A percentile compares a stretch with the other conserved stretches of the same genome.
These are phyloP conservation scores for Saccharomyces hybrid DNA, from an alignment of 1,139 yeast genomes.

Conservation along the genomic window DNA sequence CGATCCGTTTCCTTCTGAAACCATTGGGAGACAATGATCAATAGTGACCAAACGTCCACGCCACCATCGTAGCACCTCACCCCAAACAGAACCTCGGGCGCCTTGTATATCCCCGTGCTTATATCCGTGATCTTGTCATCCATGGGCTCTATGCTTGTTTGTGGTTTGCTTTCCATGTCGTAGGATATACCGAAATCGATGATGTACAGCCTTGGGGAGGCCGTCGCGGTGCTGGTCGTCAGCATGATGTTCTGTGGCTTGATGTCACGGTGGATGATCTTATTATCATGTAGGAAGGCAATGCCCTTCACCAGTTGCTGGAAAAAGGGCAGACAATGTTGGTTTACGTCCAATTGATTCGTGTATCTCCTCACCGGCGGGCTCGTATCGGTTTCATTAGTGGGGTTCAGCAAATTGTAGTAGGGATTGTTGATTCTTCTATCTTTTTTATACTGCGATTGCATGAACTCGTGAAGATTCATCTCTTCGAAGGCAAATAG, in stretches of 20 bases:
- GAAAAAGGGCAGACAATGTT: conserved; percentile 32
- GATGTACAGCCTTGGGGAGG: conserved; percentile 35
- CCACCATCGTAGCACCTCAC: conserved; percentile 49
- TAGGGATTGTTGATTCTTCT: conserved; percentile 31
- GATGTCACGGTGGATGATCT: conserved; percentile 81
- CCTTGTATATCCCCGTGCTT: conserved; percentile 67
- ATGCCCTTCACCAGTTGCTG: conserved; percentile 44
- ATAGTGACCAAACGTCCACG: conserved; percentile 78
- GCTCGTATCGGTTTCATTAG: background rate
- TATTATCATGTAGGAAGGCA: conserved; percentile 42
- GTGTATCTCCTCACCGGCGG: conserved; percentile 1
- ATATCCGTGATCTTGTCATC: conserved; percentile 57
- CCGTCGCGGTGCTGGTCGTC: conserved; percentile 7
- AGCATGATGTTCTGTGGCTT: conserved; percentile 75
- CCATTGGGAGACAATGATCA: conserved; percentile 57
- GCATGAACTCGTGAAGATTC: conserved; percentile 22
- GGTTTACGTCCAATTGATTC: conserved; percentile 18
- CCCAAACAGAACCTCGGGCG: conserved; percentile 79
- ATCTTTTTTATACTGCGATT: conserved; percentile 12
- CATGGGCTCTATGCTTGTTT: conserved; percentile 35
- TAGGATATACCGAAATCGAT: conserved; percentile 82
- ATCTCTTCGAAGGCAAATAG: conserved; percentile 17
- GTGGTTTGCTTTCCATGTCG: conserved; percentile 33
- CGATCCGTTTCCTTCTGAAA: conserved; percentile 39
- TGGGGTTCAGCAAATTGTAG: conserved; percentile 9